Evolutionary conservation across 768 basidiomycete genomes (phyloP).

Genomic region (Zangia roseola): DNA sequence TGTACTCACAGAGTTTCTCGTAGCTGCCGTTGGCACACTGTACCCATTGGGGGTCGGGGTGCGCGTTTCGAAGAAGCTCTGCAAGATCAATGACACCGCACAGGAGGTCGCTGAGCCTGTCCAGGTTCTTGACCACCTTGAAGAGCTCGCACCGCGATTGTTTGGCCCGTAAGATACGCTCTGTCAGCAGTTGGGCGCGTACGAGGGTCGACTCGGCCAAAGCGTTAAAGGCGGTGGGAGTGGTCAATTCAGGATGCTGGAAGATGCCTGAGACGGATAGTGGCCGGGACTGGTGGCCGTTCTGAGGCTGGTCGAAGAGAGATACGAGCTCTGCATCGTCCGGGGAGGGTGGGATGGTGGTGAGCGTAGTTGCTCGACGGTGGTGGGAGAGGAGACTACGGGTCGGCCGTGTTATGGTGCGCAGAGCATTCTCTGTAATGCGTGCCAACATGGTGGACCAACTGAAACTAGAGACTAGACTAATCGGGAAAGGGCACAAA

Average conservation of each 20-base stretch:
- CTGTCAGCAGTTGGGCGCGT: conserved; percentile 79
- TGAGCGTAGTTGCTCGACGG: conserved; percentile 39
- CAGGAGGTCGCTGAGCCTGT: conserved; percentile 92
- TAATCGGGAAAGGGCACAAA: conserved; percentile 13
- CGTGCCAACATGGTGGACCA: conserved; percentile 34
- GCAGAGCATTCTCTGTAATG: conserved; percentile 40
- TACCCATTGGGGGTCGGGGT: conserved; percentile 85
- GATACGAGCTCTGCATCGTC: conserved; percentile 67
- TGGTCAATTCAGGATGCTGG: conserved; percentile 67
- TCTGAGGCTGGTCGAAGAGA: conserved; percentile 68
- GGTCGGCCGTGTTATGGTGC: conserved; percentile 32
- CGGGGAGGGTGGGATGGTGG: conserved; percentile 54
- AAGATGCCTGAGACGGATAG: conserved; percentile 78
- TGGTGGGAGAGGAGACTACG: conserved; percentile 34
- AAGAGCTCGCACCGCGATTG: conserved; percentile 73
- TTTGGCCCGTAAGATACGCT: conserved; percentile 74
- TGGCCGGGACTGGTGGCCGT: conserved; percentile 36
- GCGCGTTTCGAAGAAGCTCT: conserved; percentile 89
- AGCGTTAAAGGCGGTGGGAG: conserved; percentile 65
- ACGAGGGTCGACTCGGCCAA: conserved; percentile 78
- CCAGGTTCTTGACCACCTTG: conserved; percentile 92
- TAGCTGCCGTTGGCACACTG: conserved; percentile 84
- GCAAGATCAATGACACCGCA: conserved; percentile 97
- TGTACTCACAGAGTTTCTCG: conserved; percentile 91
- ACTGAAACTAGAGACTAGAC: conserved; percentile 6